Evolutionary conservation across 1,139 yeast species (phyloP).

Genomic region (Lodderomyces jiufengensis): DNA sequence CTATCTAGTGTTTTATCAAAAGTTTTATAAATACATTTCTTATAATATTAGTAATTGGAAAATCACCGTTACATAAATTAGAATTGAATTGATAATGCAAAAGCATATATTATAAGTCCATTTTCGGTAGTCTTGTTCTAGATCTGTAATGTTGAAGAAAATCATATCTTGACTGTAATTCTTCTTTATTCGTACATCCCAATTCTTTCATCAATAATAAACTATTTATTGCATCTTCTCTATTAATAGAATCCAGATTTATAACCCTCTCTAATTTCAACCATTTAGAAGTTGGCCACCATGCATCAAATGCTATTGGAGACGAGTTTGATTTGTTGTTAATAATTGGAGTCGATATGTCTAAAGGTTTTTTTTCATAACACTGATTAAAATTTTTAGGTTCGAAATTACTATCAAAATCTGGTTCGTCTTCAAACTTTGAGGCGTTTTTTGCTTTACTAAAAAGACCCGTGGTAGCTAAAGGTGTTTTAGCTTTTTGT

Average conservation of each 20-base stretch:
- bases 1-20: conserved; percentile 45
- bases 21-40: conserved; percentile 21
- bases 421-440: conserved; percentile 4
- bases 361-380: neutral
- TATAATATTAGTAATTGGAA: too few species aligned
- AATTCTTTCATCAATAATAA: conserved; percentile 17
- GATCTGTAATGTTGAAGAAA: conserved; percentile 18
- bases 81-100: too few species aligned
- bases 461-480: too few species aligned
- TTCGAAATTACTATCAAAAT: neutral
- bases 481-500: neutral
- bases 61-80: too few species aligned
- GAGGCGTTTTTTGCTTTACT: neutral
- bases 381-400: neutral
- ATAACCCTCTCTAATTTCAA: conserved; percentile 21
- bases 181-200: conserved; percentile 19
- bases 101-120: too few species aligned
- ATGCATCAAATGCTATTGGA: neutral
- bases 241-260: conserved; percentile 15
- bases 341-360: conserved; percentile 1
- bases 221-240: conserved; percentile 24
- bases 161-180: conserved; percentile 22
- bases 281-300: conserved; percentile 27
- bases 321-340: neutral
- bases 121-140: too few species aligned